Base-by-base conservation (phyloP, 2,329 filamentous ascomycete species). In the Stemphylium vesicarium region DNA sequence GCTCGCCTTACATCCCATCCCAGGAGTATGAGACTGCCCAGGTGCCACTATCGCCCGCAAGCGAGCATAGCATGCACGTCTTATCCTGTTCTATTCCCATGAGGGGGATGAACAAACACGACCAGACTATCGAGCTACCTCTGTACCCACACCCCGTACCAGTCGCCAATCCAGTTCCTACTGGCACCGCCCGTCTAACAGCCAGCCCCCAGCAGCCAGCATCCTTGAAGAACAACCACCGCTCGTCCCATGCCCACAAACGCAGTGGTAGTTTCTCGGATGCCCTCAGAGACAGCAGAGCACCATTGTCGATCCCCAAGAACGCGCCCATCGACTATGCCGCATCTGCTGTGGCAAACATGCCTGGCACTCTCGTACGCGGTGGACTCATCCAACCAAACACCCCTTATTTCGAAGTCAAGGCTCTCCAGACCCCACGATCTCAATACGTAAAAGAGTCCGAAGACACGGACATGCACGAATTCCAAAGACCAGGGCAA, bases 221-320 rank as follows among this genome's bases (percentile, higher is more conserved):
- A 0, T 66, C 71, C 2, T 59, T 59, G 18, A 74, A 70, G 50
- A 68, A 63, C 38, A 53, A 59, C 10, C 66, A 62, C 37, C 65
- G 67, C 18, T 68, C 68, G 7, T 59, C 67, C 20, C 68, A 73
- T 48, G 82, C 79, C 2, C 92, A 96, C 75, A 93, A 92, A 74
- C 87, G 92, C 18, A 96, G 91, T 69, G 92, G 88, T 44, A 97
- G 93, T 72, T 88, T 95, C 65, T 91, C 90, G 0, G 91, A 97
- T 76, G 94, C 93, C 1, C 75, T 94, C 46, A 82, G 92, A 63
- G 90, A 95, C 68, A 75, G 88, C 78, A 76, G 85, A 49, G 76
- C 81, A 10, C 82, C 83, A 2, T 66, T 84, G 8, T 81, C 81
- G 4, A 75, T 79, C 29, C 74, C 80, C 33, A 79, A 81, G 53